Evolutionary conservation across 2,329 filamentous ascomycete genomes (phyloP), one percentile per base, ranked within the genome.

Genomic region (Colletotrichum truncatum): DNA sequence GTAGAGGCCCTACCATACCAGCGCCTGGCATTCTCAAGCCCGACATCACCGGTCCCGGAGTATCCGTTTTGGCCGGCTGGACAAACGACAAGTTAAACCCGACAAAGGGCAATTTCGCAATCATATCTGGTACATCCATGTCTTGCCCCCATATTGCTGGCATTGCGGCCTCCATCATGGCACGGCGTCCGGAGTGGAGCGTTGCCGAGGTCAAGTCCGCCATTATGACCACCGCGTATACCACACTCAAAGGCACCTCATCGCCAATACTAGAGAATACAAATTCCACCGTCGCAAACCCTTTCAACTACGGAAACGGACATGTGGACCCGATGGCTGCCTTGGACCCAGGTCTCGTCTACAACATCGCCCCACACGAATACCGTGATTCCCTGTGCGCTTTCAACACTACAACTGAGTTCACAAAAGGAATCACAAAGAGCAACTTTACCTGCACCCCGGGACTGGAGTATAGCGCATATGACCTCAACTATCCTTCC

Each of bases 321-420:
- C 65, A 68, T 36, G 38, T 68, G 6, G 48, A 68, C 25, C 71
- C 68, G 3, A 68, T 70, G 6, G 71, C 72, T 12, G 71, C 71
- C 36, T 60, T 73, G 5, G 63, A 70, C 41, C 69, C 71, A 1
- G 67, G 71, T 8, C 39, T 57, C 11, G 28, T 73, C 4, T 59
- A 73, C 26, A 53, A 68, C 21, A 43, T 54, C 16, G 65, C 72
- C n/a, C 56, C 70, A 23, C 58, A 64, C 7, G 70, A 70, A 49
- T 73, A 71, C 45, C 41, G 70, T 1, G 67, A 69, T 21, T 68
- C 68, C 25, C 56, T 73, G 56, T 73, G 71, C 54, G 70, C 71
- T 1, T 67, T 73, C 4, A 54, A 73, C 16, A 62, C 68, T 12
- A 61, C 68, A 16, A 51, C 68, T 4, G 52, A 34, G n/a, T 61